Conservation (phyloP, 352 stramenopile genomes). For the Paralagenidium karlingii region DNA sequence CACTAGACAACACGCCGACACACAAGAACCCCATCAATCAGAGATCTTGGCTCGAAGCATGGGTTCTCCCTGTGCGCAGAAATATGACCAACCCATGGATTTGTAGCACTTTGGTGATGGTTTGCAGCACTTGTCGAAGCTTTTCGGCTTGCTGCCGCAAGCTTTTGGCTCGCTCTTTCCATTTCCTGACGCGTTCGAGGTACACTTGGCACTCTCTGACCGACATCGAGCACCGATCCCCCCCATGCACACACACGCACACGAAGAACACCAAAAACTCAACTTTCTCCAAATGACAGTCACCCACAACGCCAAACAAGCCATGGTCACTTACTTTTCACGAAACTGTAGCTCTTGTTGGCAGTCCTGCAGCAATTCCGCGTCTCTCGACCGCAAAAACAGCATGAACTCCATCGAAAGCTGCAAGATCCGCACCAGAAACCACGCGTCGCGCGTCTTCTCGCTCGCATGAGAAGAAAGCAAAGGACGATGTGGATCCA, state of each 20-base stretch:
- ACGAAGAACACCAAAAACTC: no score
- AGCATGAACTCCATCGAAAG: constrained; percentile 68
- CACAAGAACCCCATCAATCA: neutral
- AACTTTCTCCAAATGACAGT: neutral
- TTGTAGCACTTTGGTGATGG: constrained; percentile 56
- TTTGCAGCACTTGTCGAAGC: constrained; percentile 63
- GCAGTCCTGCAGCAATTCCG: constrained; percentile 32
- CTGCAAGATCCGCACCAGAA: constrained; percentile 54
- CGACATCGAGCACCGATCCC: neutral
- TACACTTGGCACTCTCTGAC: constrained; percentile 29
- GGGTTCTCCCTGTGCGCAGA: no score
- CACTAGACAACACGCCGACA: constrained; percentile 8
- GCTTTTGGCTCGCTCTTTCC: constrained; percentile 29
- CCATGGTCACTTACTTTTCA: constrained; percentile 5
- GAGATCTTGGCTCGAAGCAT: no score
- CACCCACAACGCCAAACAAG: neutral
- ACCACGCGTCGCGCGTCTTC: constrained; percentile 37
- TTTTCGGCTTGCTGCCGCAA: constrained; percentile 54
- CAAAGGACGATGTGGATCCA: no score
- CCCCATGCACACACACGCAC: no score
- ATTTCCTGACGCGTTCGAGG: constrained; percentile 23
- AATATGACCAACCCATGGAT: constrained; percentile 43
- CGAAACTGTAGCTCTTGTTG: constrained; percentile 25
- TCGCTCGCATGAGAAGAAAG: no score
- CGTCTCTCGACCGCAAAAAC: constrained; percentile 42